Evolutionary conservation across 2,329 filamentous ascomycete genomes (phyloP).

Genomic region (Sclerotinia borealis): DNA sequence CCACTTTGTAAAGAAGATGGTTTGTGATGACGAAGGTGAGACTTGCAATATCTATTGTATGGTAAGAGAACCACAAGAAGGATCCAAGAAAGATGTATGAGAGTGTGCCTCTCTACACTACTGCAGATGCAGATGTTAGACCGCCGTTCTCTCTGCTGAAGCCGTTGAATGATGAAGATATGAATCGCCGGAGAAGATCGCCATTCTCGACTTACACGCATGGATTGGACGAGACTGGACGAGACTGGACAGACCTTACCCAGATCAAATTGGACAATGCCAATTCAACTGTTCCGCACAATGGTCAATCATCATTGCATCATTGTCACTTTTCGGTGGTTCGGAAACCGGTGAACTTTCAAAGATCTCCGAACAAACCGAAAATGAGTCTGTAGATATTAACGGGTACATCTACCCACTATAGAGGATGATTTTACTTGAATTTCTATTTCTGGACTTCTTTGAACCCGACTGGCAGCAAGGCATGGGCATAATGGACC

Average conservation of each 20-base stretch:
- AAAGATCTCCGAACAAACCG: neutral
- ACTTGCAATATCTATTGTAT: constrained; percentile 47
- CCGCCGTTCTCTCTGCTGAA: neutral
- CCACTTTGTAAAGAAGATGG: constrained; percentile 55
- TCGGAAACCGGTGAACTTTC: neutral
- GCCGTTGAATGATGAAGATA: neutral
- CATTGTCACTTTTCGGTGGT: neutral
- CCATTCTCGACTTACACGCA: neutral
- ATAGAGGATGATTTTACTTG: neutral
- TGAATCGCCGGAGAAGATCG: neutral
- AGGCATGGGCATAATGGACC: neutral
- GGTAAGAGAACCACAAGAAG: constrained; percentile 37
- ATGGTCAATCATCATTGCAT: neutral
- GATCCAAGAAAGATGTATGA: constrained; percentile 1
- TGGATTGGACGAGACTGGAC: constrained; percentile 1
- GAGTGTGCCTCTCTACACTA: neutral
- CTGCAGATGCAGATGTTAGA: neutral
- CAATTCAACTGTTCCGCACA: neutral
- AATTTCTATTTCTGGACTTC: neutral
- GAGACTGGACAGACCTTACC: neutral
- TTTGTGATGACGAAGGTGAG: constrained; percentile 57
- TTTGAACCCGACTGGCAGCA: neutral
- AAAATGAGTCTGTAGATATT: neutral
- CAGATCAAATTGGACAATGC: neutral
- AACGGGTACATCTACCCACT: neutral